A percentile compares a stretch with the other conserved stretches of the same genome.
These are phyloP conservation scores for Aphanomyces stellatus DNA, from an alignment of 352 stramenopile species.

Conservation along the genomic window DNA sequence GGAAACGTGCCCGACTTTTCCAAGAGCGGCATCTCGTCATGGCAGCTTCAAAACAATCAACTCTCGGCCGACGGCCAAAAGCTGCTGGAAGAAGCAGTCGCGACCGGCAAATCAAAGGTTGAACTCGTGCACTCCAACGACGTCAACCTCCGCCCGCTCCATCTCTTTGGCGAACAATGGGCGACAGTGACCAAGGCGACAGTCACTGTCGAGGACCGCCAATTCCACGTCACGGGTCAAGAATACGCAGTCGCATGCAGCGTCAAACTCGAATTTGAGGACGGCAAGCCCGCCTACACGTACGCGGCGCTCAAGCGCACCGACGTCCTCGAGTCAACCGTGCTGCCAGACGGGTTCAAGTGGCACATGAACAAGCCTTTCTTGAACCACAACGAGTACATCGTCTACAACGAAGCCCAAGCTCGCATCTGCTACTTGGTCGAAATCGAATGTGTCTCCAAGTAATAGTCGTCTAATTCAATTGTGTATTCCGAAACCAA, in stretches of 20 bases:
- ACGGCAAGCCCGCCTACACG: neutral
- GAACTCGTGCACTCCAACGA: neutral
- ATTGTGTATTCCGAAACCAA: too few species aligned
- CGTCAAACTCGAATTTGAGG: neutral
- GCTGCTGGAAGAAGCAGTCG: neutral
- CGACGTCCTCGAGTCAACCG: neutral
- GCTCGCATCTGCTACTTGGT: conserved; percentile 68
- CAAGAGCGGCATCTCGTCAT: neutral
- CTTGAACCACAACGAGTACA: conserved; percentile 47
- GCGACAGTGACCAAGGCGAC: neutral
- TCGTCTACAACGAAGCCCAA: conserved; percentile 69
- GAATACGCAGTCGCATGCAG: neutral
- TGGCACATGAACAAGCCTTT: neutral
- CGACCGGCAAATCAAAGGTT: neutral
- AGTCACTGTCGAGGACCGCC: neutral
- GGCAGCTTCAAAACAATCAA: neutral
- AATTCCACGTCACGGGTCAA: neutral
- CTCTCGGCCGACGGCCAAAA: neutral
- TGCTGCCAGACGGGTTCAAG: neutral
- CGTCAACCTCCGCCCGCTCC: neutral
- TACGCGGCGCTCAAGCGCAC: neutral
- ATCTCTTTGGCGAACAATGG: neutral
- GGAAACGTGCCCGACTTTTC: neutral
- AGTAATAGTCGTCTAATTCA: too few species aligned
- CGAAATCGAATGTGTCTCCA: conserved; percentile 63